phyloP scores from a whole-genome alignment of 2,329 filamentous ascomycete genomes.

The Aplosporella prunicola region DNA sequence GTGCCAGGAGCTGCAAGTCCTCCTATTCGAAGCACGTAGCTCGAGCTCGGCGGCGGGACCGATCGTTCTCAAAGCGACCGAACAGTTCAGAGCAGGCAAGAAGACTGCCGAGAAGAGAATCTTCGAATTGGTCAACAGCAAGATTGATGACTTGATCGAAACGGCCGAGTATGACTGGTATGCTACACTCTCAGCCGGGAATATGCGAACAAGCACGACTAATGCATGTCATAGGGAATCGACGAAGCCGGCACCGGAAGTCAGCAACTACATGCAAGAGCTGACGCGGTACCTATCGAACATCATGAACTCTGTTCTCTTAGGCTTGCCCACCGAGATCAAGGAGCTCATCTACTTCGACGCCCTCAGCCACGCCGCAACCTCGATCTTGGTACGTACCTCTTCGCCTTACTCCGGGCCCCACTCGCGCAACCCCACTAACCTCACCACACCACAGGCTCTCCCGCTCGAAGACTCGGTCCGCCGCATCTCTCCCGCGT shows the following conservation, averaged over 20 bases:
- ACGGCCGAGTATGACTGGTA: slow-evolving; percentile 96
- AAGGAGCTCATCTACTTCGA: slow-evolving; percentile 98
- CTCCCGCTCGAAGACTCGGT: slow-evolving; percentile 72
- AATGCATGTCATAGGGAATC: slow-evolving; percentile 11
- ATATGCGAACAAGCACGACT: not conserved
- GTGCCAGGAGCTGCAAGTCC: slow-evolving; percentile 77
- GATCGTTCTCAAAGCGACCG: slow-evolving; percentile 70
- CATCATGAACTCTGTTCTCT: slow-evolving; percentile 90
- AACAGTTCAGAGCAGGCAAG: slow-evolving; percentile 79
- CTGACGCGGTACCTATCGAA: slow-evolving; percentile 86
- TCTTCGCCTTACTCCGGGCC: too few species aligned
- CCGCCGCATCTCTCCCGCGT: slow-evolving; percentile 77
- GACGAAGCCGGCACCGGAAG: slow-evolving; percentile 50
- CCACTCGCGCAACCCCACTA: not conserved
- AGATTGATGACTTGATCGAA: slow-evolving; percentile 95
- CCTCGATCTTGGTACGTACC: slow-evolving; percentile 62
- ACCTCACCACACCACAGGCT: slow-evolving; percentile 37
- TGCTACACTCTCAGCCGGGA: slow-evolving; percentile 12
- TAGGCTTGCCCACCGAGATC: slow-evolving; percentile 89
- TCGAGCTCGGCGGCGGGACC: slow-evolving; percentile 72
- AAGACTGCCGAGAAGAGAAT: slow-evolving; percentile 96
- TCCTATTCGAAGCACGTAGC: slow-evolving; percentile 76
- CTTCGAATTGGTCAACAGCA: slow-evolving; percentile 96
- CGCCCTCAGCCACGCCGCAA: slow-evolving; percentile 80
- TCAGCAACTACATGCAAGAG: slow-evolving; percentile 91